Base-by-base conservation (phyloP, 345 rosid genomes). In the Erodium maritimum region DNA sequence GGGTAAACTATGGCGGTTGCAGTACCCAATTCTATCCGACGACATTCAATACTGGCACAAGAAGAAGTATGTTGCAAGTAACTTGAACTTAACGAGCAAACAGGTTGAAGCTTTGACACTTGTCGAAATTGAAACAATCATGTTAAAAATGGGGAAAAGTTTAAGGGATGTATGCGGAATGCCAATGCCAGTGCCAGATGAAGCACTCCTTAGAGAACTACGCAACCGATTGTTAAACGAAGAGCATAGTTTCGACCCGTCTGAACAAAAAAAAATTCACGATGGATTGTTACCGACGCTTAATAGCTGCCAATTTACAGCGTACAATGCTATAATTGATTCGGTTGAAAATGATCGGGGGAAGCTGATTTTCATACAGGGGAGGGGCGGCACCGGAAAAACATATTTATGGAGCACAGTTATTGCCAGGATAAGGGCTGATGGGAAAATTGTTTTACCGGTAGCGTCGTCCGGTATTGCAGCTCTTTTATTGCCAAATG, bases 331-430 rank as follows among this genome's bases (percentile, higher is more conserved):
- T 25, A 7, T 25, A 25, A 25, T 25, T 25, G 33, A 3, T 3
- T 25, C 33, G 3, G 3, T 25, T 25, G 33, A 2, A 25, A 25
- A 2, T 2, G 7, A 2, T 10, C 5, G 19, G 19, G 24, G 4
- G 24, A 17, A 2, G 0, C 5, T 1, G n/a, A 11, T 48, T 8
- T 58, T 65, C 34, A 17, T 25, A 1, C 29, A 58, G 19, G 57
- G 62, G 0, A n/a, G 11, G 1, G 23, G 62, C 1, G 58, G 58
- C 8, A 65, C 52, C 0, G 5, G 52, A 0, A 57, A 57, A 52
- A 58, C 62, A 3, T 58, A 50, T 34, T 1, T 65, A 7, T 65
- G 29, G 18, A 51, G 34, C 11, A 58, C 51, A 5, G 23, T 64
- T 5, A 19, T 57, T 3, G 10, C 50, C 1, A 1, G 18, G 4